A percentile compares a stretch with the other conserved stretches of the same genome.
phyloP scores from a whole-genome alignment of 345 rosid genomes.

The Luvunga scandens region DNA sequence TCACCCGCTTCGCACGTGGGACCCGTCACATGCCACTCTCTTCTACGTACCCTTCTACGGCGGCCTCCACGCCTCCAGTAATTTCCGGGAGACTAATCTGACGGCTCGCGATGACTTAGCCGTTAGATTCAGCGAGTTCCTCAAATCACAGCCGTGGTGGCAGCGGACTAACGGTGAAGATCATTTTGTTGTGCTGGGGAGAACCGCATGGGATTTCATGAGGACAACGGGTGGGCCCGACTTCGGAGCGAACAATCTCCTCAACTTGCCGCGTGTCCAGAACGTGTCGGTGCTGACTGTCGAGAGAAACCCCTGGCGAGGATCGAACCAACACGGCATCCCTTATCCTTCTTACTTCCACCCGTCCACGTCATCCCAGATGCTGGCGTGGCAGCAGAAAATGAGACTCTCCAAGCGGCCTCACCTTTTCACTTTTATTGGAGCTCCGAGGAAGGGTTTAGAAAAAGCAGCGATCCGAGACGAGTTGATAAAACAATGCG shows the following conservation, averaged over 20 bases:
- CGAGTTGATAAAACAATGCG: conserved; percentile 53
- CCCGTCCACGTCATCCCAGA: conserved; percentile 35
- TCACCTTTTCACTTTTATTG: conserved; percentile 51
- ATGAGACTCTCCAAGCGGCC: conserved; percentile 30
- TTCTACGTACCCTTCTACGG: conserved; percentile 65
- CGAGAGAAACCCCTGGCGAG: conserved; percentile 51
- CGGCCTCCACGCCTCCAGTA: conserved; percentile 58
- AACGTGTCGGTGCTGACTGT: conserved; percentile 62
- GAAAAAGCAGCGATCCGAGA: conserved; percentile 48
- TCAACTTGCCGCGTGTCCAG: conserved; percentile 36
- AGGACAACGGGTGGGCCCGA: conserved; percentile 33
- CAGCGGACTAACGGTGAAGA: conserved; percentile 35
- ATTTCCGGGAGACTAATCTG: conserved; percentile 36
- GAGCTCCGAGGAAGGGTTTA: conserved; percentile 43
- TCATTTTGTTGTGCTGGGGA: conserved; percentile 53
- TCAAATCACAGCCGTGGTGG: conserved; percentile 39
- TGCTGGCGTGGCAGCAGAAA: conserved; percentile 41
- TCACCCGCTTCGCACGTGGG: conserved; percentile 55
- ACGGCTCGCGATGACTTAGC: conserved; percentile 47
- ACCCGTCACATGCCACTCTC: conserved; percentile 37
- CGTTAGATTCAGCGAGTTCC: conserved; percentile 24
- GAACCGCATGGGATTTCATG: conserved; percentile 70
- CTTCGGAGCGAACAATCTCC: conserved; percentile 52
- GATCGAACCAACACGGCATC: conserved; percentile 43
- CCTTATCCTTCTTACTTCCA: conserved; percentile 67